Conservation (phyloP, 108 stramenopile species). For the Epipyxis sp. region DNA sequence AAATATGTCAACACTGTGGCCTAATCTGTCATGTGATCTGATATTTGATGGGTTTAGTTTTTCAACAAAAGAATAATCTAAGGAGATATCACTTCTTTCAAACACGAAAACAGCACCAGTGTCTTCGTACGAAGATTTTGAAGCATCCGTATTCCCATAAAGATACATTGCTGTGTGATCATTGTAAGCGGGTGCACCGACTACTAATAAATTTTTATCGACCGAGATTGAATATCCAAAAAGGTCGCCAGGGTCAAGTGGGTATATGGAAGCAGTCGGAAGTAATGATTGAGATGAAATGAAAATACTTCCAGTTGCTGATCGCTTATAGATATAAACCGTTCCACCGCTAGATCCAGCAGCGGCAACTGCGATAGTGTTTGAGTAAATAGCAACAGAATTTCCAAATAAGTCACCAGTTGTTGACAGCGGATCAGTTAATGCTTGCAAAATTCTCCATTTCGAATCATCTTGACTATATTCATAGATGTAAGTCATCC, state of each 20-base stretch:
- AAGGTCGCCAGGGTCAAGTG: neutral
- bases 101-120: conserved; percentile 23
- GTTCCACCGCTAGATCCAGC: conserved; percentile 1
- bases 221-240: neutral
- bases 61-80: neutral
- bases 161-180: conserved; percentile 24
- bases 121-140: neutral
- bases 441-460: conserved; percentile 18
- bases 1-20: neutral
- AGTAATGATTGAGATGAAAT: neutral
- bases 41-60: conserved; percentile 24
- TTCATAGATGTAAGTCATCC: conserved; percentile 20
- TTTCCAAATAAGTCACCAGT: conserved; percentile 46
- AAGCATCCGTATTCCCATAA: neutral
- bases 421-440: conserved; percentile 9
- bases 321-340: conserved; percentile 51
- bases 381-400: conserved; percentile 5
- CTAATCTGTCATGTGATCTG: neutral
- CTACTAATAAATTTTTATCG: conserved; percentile 32
- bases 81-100: neutral
- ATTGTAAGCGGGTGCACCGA: conserved; percentile 49
- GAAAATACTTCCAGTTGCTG: conserved; percentile 17
- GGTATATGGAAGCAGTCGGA: neutral
- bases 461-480: conserved; percentile 5
- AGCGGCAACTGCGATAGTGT: conserved; percentile 17